Evolutionary conservation across 2,329 filamentous ascomycete species (phyloP), one percentile per base, ranked within the genome.

Genomic region (Ophiostoma sp.): DNA sequence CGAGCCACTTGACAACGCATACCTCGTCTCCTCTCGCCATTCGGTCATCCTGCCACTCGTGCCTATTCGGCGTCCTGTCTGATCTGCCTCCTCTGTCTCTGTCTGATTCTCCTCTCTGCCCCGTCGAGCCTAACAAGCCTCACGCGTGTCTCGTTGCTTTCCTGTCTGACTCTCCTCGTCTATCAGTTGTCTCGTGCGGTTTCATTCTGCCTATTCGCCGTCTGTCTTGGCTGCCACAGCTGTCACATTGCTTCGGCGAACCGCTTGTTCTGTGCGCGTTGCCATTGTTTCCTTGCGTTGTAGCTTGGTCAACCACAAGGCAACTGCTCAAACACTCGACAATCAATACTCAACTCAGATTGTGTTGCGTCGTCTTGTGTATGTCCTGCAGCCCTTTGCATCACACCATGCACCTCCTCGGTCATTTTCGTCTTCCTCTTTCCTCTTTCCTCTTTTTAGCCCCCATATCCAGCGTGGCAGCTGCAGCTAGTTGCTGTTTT

Each of bases 1-100:
- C 55, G 9, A 60, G 55, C 55, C 55, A 60, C 55, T 60, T 60
- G 55, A 60, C 55, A 60, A 60, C 55, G 55, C 55, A 60, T 60
- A 60, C 55, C 16, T 52, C 16, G n/a, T 18, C 16, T 18, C 49
- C 16, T 16, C 4, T 52, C 49, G 49, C n/a, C 47, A 5, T 16
- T 14, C 9, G 27, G 55, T 38, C 27, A 11, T 18, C 52, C 11
- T 60, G 27, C 38, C 27, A 9, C n/a, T 36, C 18, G 18, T 27
- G 12, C 18, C 49, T 6, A 16, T 49, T 60, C 5, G 27, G 9
- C 9, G 18, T n/a, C 52, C 52, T 58, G 52, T 58, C 52, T 49
- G 47, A 49, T 49, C 47, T 49, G 27, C 27, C 27, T 27, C 27
- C 27, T 27, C 27, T 27, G 27, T 27, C 27, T n/a, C 42, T 7